Evolutionary conservation across 352 stramenopile species (phyloP).

Genomic region (Pythium aphanidermatum): DNA sequence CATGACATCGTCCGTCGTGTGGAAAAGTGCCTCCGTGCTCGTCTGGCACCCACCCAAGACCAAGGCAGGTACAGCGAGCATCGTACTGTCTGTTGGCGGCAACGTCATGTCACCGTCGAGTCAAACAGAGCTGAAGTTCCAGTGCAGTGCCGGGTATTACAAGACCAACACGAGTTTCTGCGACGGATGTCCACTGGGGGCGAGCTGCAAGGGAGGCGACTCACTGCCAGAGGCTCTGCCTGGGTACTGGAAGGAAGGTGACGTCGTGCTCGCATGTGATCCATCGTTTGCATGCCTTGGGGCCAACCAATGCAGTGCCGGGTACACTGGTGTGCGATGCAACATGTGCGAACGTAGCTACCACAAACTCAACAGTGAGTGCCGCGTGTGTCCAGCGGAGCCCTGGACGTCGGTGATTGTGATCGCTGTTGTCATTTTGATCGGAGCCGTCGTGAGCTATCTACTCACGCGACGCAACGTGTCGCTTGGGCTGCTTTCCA

Average conservation of each 20-base stretch:
- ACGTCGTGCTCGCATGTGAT: conserved; percentile 47
- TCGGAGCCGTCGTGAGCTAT: conserved; percentile 45
- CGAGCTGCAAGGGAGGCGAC: conserved; percentile 45
- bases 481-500: conserved; percentile 64
- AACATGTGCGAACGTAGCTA: conserved; percentile 39
- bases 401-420: conserved; percentile 49
- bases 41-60: conserved; percentile 58
- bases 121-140: conserved; percentile 59
- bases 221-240: conserved; percentile 32
- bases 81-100: conserved; percentile 48
- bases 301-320: conserved; percentile 35
- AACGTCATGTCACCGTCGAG: conserved; percentile 51
- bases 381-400: conserved; percentile 42
- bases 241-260: conserved; percentile 52
- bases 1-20: conserved; percentile 29
- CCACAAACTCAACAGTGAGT: conserved; percentile 62
- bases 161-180: conserved; percentile 37
- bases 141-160: conserved; percentile 54
- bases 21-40: conserved; percentile 41
- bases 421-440: conserved; percentile 41
- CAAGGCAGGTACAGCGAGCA: conserved; percentile 40
- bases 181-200: conserved; percentile 41
- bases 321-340: conserved; percentile 42
- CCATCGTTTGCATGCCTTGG: conserved; percentile 50
- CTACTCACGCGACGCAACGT: conserved; percentile 54